Evolutionary conservation across 305 asterid species (phyloP).

Genomic region (Withania somnifera): DNA sequence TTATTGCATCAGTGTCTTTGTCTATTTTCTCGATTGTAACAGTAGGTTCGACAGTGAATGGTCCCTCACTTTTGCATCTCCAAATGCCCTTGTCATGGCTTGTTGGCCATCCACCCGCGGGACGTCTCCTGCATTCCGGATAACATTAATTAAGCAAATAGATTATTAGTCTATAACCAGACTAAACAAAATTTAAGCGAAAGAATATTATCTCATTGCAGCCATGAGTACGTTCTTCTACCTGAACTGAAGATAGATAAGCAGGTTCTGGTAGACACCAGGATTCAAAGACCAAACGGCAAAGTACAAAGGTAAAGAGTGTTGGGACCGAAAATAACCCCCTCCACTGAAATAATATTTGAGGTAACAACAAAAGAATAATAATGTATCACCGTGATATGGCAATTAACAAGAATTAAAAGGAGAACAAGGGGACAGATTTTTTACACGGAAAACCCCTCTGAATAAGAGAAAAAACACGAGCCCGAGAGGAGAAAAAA

Average conservation of each 20-base stretch:
- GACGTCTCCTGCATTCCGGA: slow-evolving; percentile 18
- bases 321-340: too few species aligned
- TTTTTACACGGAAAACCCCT: too few species aligned
- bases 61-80: slow-evolving; percentile 30
- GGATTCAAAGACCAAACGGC: not conserved
- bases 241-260: not conserved
- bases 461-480: too few species aligned
- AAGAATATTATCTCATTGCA: not conserved
- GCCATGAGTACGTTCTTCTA: not conserved
- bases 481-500: too few species aligned
- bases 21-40: slow-evolving; percentile 9
- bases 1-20: slow-evolving; percentile 10
- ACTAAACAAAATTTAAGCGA: not conserved
- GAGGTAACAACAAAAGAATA: too few species aligned
- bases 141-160: too few species aligned
- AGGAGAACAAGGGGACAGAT: too few species aligned
- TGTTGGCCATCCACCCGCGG: slow-evolving; percentile 44
- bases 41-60: slow-evolving; percentile 38
- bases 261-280: not conserved
- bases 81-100: slow-evolving; percentile 52
- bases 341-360: too few species aligned
- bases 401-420: too few species aligned
- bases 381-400: too few species aligned
- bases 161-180: not conserved
- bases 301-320: not conserved